Base-by-base conservation (phyloP, 768 basidiomycete species). In the Paxillus involutus region DNA sequence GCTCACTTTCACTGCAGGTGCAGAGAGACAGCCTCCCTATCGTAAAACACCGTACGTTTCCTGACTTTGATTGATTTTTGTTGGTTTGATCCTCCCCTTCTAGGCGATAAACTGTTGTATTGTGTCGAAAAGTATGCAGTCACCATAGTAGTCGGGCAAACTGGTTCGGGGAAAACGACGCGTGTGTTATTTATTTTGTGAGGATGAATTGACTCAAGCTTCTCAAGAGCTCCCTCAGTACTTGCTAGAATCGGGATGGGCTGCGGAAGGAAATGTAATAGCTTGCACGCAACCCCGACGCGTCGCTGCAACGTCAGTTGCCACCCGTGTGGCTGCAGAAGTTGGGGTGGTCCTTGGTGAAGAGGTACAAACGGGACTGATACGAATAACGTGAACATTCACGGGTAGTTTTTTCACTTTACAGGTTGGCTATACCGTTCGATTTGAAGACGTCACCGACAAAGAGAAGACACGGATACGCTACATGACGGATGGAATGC, bases 401-500 rank as follows among this genome's bases (percentile, higher is more conserved):
- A 47, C 52, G 21, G 51, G 16, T 47, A 29, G 9, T 10, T n/a
- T 71, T 6, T 19, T 44, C 29, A 24, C 36, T 52, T 35, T 9
- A 26, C 55, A 97, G 94, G 95, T 99, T 60, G 97, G 97, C 7
- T 99, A 99, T 67, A 91, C 91, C 6, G 98, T 99, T 58, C 87
- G 97, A 9, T 98, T 98, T 57, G 97, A 99, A 68, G 93, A 97
- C 61, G 84, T 96, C 49, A 91, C 88, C 63, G 82, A 82, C 66
- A 92, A 90, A 62, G 82, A 88, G 29, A 77, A 83, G 49, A 98
- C 97, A 2, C 81, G 91, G 26, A 91, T 99, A 68, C 80, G 94
- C 40, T 99, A 98, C 70, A 82, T 98, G 83, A 99, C 97, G 32
- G 97, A 99, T 69, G 97, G 97, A 43, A 95, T 98, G 86, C 84